Evolutionary conservation across 1,284 basidiomycete genomes (phyloP), one percentile per base, ranked within the genome.

Genomic region (Puccinia triticina): DNA sequence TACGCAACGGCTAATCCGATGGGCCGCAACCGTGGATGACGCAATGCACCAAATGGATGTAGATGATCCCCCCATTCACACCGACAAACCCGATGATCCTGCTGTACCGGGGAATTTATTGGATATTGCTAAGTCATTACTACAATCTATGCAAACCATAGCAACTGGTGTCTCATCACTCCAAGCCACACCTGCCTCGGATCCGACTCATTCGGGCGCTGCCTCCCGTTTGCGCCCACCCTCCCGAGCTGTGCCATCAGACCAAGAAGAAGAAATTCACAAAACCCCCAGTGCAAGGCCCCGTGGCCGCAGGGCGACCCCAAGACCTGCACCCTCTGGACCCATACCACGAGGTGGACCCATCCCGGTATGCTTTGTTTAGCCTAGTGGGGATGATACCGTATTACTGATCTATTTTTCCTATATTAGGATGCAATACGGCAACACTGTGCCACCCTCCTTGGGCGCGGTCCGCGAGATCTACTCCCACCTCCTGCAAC

Each of bases 171-270:
- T 71, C 16, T 10, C 16, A 16, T 71, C 67, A 5, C 37, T 71
- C 5, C 67, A 71, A 71, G 67, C 67, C 16, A 71, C 67, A 11
- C 67, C 67, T 71, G 40, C 40, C n/a, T n/a, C n/a, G n/a, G n/a
- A n/a, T n/a, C n/a, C n/a, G n/a, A n/a, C n/a, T n/a, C n/a, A n/a
- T n/a, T n/a, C n/a, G n/a, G n/a, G n/a, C n/a, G n/a, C n/a, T 53
- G 50, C 50, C 32, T 37, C 61, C 29, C 4, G 5, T 10, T 37
- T 37, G 29, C 32, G 32, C 61, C 32, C 1, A 37, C 61, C n/a
- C 21, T 37, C 67, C 26, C 7, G 40, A 50, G 26, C 37, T 40
- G 10, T 23, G 7, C n/a, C 16, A 18, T 16, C 67, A 43, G 21
- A 71, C 67, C 67, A 71, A 10, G 46, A 71, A 23, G 21, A 46